Evolutionary conservation across 2,329 filamentous ascomycete species (phyloP), one percentile per base, ranked within the genome.

Genomic region (Xylaria hypoxylon): DNA sequence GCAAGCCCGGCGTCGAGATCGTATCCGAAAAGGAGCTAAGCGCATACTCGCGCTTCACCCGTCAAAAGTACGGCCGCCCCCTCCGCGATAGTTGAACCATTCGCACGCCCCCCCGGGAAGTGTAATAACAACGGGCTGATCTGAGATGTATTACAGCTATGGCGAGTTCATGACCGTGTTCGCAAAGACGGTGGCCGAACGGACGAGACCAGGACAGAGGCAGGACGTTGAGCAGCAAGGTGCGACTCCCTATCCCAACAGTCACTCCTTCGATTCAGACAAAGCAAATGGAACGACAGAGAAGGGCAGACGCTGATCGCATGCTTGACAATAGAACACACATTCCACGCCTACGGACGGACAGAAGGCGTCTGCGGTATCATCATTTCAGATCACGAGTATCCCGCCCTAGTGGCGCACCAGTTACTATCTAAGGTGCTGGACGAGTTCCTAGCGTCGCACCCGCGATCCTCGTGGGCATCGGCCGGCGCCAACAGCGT

Each of bases 161-260:
- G 83, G 81, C 77, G 83, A 86, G 72, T 88, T 96, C 85, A 92
- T 97, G 89, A 91, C 89, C 63, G 84, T 97, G 75, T 95, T 96
- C 83, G 88, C 89, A 79, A 93, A 93, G 81, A 95, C 92, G 19
- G 91, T 97, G 55, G 95, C 95, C 68, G 92, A 96, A 81, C 87
- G 92, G 74, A 97, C 93, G 67, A 85, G 85, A 67, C 87, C 90
- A n/a, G 93, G 92, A 62, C 89, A 94, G 80, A 86, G 93, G 78
- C 92, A 96, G 80, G 92, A 94, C 77, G 90, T 97, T 62, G 91
- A 96, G 80, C 89, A 96, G 80, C 88, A 94, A 83, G 89, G 89
- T 89, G 82, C 70, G 78, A 69, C 51, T 61, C 58, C 60, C 51
- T 28, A 40, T 10, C 42, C 26, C 31, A 62, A 52, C 63, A 24